Evolutionary conservation across 257 asterid genomes (phyloP).

Genomic region (Gentiana straminea): DNA sequence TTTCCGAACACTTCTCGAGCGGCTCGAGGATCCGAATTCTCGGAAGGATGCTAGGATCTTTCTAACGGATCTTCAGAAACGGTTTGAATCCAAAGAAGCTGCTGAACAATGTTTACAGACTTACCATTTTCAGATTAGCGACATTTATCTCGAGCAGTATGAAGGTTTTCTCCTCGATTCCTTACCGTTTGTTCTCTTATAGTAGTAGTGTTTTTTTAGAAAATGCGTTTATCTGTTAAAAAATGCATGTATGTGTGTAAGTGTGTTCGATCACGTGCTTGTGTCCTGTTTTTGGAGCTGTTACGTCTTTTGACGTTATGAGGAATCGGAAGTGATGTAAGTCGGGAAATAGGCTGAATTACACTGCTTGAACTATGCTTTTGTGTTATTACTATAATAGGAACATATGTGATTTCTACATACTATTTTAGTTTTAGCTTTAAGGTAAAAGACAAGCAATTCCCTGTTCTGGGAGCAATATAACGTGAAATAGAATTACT

Average conservation of each 20-base stretch:
- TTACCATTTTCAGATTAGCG: conserved; percentile 78
- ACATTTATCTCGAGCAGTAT: conserved; percentile 59
- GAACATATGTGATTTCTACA: background rate
- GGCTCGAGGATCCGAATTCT: conserved; percentile 76
- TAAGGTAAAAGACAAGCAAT: conserved; percentile 1
- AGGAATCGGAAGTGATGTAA: too few species aligned
- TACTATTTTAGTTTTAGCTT: background rate
- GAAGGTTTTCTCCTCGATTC: conserved; percentile 37
- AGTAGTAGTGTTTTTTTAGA: background rate
- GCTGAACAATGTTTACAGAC: conserved; percentile 57
- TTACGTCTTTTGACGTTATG: background rate
- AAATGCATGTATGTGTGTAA: too few species aligned
- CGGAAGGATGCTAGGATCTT: conserved; percentile 79
- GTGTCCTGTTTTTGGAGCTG: background rate
- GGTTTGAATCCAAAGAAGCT: conserved; percentile 40
- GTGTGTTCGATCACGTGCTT: background rate
- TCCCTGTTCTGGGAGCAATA: background rate
- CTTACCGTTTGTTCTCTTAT: background rate
- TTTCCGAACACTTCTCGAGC: conserved; percentile 76
- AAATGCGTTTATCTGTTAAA: background rate
- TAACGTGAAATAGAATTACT: background rate
- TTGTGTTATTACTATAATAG: background rate
- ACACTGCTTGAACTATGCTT: background rate
- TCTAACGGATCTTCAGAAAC: conserved; percentile 67
- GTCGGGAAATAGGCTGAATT: too few species aligned